Conservation (phyloP, 768 basidiomycete species). For the Panus rudis region DNA sequence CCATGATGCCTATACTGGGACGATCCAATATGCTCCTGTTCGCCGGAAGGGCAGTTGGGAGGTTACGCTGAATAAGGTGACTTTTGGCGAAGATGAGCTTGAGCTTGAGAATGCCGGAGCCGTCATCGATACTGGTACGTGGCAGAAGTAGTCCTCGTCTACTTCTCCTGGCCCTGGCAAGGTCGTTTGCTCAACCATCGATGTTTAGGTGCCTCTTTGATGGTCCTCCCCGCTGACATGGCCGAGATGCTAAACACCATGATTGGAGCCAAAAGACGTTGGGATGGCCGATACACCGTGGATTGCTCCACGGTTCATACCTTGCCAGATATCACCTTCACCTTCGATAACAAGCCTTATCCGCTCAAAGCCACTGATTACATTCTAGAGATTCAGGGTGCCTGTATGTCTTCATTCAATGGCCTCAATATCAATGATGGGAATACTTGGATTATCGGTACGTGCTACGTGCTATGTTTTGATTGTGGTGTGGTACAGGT, state of each 20-base stretch:
- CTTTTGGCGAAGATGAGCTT: slow-evolving; percentile 80
- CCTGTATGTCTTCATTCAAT: slow-evolving; percentile 91
- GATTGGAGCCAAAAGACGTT: slow-evolving; percentile 90
- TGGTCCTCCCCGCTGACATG: slow-evolving; percentile 87
- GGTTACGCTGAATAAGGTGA: slow-evolving; percentile 83
- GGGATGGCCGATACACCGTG: slow-evolving; percentile 94
- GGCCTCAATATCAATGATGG: slow-evolving; percentile 85
- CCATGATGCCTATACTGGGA: slow-evolving; percentile 63
- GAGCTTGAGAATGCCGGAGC: slow-evolving; percentile 93
- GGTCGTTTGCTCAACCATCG: not conserved
- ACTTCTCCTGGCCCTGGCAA: not conserved
- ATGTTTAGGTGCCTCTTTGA: slow-evolving; percentile 76
- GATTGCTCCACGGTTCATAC: slow-evolving; percentile 80
- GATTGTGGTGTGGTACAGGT: too few species aligned
- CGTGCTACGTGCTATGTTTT: too few species aligned
- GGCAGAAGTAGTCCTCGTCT: slow-evolving; percentile 5
- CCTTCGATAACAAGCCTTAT: slow-evolving; percentile 76
- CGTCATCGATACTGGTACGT: slow-evolving; percentile 78
- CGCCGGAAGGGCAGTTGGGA: slow-evolving; percentile 98
- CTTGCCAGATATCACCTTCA: slow-evolving; percentile 81
- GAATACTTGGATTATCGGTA: slow-evolving; percentile 87
- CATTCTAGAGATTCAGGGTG: slow-evolving; percentile 82
- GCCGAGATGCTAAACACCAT: slow-evolving; percentile 96
- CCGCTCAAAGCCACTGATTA: slow-evolving; percentile 81
- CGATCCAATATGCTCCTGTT: slow-evolving; percentile 81